phyloP scores from a whole-genome alignment of 768 basidiomycete species.

The Clavaria fumosa region DNA sequence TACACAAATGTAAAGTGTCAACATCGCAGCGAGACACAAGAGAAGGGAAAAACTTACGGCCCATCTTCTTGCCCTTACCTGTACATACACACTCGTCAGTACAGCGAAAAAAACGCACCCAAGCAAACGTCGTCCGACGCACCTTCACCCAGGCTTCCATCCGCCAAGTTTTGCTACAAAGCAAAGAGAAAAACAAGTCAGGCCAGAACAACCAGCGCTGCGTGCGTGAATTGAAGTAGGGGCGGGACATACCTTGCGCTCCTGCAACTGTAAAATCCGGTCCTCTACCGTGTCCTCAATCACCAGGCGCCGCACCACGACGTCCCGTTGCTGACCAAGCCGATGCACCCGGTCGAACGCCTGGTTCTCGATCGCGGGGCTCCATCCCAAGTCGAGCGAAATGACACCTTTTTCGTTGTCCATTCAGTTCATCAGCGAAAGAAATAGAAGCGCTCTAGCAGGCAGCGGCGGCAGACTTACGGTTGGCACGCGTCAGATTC shows the following conservation, averaged over 20 bases:
- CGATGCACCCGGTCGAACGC: conserved; percentile 47
- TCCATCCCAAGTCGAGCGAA: conserved; percentile 49
- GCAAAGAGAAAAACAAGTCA: background rate
- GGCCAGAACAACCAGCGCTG: conserved; percentile 1
- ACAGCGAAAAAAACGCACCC: no score
- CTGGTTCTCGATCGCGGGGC: conserved; percentile 44
- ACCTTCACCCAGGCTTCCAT: conserved; percentile 50
- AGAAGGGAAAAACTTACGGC: conserved; percentile 23
- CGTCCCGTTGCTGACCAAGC: conserved; percentile 37
- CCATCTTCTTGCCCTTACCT: conserved; percentile 41
- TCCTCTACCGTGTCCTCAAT: conserved; percentile 51
- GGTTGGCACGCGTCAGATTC: conserved; percentile 39
- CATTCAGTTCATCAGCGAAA: background rate
- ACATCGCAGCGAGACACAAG: no score
- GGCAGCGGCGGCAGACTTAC: background rate
- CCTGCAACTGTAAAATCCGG: conserved; percentile 49
- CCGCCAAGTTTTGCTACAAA: conserved; percentile 35
- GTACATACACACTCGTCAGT: no score
- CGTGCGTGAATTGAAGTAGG: no score
- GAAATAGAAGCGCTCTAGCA: background rate
- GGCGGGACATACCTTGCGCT: conserved; percentile 32
- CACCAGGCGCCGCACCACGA: conserved; percentile 40
- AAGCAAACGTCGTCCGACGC: no score
- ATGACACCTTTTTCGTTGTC: conserved; percentile 29
- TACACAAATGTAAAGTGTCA: conserved; percentile 9